Evolutionary conservation across 768 basidiomycete species (phyloP).

Genomic region (Fomitopsis pulvina): DNA sequence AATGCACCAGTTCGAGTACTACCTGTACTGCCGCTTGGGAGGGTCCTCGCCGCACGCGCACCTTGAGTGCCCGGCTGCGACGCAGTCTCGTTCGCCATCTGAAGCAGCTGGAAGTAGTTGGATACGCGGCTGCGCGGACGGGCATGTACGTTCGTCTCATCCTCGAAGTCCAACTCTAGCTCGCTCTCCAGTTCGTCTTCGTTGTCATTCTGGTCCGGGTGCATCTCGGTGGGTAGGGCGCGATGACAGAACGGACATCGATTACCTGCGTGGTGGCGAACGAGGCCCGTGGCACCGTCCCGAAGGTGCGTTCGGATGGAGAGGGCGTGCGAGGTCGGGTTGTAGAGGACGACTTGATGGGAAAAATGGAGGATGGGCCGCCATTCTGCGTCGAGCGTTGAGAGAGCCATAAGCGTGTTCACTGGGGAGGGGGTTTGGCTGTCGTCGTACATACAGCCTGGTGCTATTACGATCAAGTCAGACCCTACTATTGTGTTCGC

Average conservation of each 20-base stretch:
- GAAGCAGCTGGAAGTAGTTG: slow-evolving; percentile 79
- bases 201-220: slow-evolving; percentile 20
- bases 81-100: slow-evolving; percentile 57
- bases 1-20: slow-evolving; percentile 35
- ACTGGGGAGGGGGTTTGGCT: slow-evolving; percentile 9
- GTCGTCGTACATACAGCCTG: slow-evolving; percentile 16
- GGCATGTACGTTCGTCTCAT: slow-evolving; percentile 26
- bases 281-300: slow-evolving; percentile 1
- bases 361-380: slow-evolving; percentile 77
- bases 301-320: slow-evolving; percentile 42
- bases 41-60: not conserved
- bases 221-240: slow-evolving; percentile 36
- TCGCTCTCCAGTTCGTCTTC: slow-evolving; percentile 10
- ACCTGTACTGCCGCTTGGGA: not conserved
- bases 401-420: slow-evolving; percentile 14
- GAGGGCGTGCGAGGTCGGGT: slow-evolving; percentile 78
- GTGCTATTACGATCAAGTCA: no score
- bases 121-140: slow-evolving; percentile 47
- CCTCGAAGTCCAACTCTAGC: slow-evolving; percentile 21
- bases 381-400: slow-evolving; percentile 42
- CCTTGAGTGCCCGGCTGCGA: slow-evolving; percentile 26
- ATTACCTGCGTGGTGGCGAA: slow-evolving; percentile 7
- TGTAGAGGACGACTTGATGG: slow-evolving; percentile 84
- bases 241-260: slow-evolving; percentile 75
- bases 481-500: not conserved